A percentile compares a stretch with the other conserved stretches of the same genome.
Evolutionary conservation across 768 basidiomycete species (phyloP).

Genomic region (Podaxis mareebaensis): DNA sequence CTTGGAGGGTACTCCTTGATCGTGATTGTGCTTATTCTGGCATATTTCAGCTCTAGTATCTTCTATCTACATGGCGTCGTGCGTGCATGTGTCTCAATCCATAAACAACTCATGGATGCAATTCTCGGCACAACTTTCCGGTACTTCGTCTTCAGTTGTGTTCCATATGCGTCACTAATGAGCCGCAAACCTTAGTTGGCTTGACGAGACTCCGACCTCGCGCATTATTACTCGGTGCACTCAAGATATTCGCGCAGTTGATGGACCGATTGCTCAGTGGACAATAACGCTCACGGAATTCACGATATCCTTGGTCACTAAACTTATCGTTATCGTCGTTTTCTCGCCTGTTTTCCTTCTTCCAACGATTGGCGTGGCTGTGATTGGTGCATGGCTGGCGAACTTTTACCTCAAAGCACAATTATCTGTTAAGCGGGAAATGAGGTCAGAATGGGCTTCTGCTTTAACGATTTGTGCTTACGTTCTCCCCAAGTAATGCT

Average conservation of each 20-base stretch:
- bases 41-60: slow-evolving; percentile 35
- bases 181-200: slow-evolving; percentile 37
- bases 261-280: slow-evolving; percentile 36
- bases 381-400: slow-evolving; percentile 44
- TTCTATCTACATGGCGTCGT: slow-evolving; percentile 49
- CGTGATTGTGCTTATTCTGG: slow-evolving; percentile 16
- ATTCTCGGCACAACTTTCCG: slow-evolving; percentile 62
- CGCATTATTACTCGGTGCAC: slow-evolving; percentile 69
- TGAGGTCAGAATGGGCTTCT: slow-evolving; percentile 35
- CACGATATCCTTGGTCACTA: slow-evolving; percentile 37
- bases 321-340: slow-evolving; percentile 43
- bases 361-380: slow-evolving; percentile 42
- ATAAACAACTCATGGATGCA: slow-evolving; percentile 49
- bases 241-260: slow-evolving; percentile 63
- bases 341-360: slow-evolving; percentile 47
- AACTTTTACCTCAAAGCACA: slow-evolving; percentile 48
- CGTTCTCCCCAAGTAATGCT: slow-evolving; percentile 24
- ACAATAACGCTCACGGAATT: slow-evolving; percentile 31
- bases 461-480: slow-evolving; percentile 22
- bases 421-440: slow-evolving; percentile 48
- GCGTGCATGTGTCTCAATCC: slow-evolving; percentile 56
- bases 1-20: slow-evolving; percentile 28
- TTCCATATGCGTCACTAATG: not conserved
- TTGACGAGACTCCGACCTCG: slow-evolving; percentile 44
- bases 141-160: slow-evolving; percentile 29